A percentile compares a stretch with the other conserved stretches of the same genome.
These are phyloP conservation scores for Lentinula edodes DNA, from an alignment of 768 basidiomycete species.

Conservation along the genomic window DNA sequence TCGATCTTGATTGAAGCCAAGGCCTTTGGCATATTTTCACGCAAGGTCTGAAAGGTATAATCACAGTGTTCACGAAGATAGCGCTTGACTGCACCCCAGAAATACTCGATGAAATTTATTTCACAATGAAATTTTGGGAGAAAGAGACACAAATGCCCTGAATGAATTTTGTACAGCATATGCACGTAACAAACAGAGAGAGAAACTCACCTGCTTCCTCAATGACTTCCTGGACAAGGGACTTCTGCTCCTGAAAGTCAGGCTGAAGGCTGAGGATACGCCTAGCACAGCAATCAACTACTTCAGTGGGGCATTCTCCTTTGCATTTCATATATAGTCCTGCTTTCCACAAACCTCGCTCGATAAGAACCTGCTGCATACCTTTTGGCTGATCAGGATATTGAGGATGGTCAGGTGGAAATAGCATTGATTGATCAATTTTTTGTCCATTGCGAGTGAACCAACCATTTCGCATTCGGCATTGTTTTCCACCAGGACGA, in stretches of 20 bases:
- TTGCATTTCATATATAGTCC: conserved; percentile 10
- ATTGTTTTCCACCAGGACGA: too few relatives aligned
- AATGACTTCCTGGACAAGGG: conserved; percentile 19
- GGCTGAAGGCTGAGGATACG: conserved; percentile 18
- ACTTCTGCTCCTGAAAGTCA: conserved; percentile 20
- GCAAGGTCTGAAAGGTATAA: conserved; percentile 19
- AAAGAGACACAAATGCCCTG: conserved; percentile 20
- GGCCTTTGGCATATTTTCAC: conserved; percentile 17
- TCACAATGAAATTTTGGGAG: not conserved
- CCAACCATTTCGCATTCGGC: too few relatives aligned
- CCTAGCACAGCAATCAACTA: conserved; percentile 18
- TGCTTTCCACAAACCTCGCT: conserved; percentile 14
- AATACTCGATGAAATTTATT: not conserved
- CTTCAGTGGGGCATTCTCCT: not conserved
- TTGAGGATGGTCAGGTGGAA: too few relatives aligned
- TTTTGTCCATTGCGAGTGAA: too few relatives aligned
- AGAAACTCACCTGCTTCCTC: conserved; percentile 11
- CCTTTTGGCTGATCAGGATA: conserved; percentile 19
- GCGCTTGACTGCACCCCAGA: conserved; percentile 23
- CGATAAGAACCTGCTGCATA: conserved; percentile 20
- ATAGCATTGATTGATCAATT: too few relatives aligned
- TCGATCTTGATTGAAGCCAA: too few relatives aligned
- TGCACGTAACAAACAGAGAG: too few relatives aligned
- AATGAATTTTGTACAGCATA: too few relatives aligned
- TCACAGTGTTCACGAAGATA: conserved; percentile 18